These are phyloP conservation scores for Pleurotus cornucopiae DNA, from an alignment of 768 basidiomycete species.

Conservation along the genomic window DNA sequence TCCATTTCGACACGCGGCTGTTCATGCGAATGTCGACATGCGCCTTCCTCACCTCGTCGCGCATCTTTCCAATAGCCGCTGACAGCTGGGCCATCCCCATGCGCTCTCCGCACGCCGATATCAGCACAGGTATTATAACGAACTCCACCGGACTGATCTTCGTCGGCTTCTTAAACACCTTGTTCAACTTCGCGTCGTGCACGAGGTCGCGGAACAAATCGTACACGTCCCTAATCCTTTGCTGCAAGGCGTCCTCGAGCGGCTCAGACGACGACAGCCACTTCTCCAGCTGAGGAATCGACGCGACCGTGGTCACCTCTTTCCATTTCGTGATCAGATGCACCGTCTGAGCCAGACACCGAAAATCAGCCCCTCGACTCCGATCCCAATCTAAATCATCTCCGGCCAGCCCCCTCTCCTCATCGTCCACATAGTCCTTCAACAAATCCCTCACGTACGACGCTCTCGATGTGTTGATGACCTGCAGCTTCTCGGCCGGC, in stretches of 20 bases:
- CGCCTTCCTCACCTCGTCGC: slow-evolving; percentile 25
- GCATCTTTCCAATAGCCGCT: slow-evolving; percentile 33
- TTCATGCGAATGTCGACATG: slow-evolving; percentile 72
- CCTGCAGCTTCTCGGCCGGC: slow-evolving; percentile 54
- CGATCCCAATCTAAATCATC: slow-evolving; percentile 53
- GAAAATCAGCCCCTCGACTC: slow-evolving; percentile 51
- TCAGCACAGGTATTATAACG: slow-evolving; percentile 27
- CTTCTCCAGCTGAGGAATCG: slow-evolving; percentile 39
- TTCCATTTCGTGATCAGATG: slow-evolving; percentile 45
- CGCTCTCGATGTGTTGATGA: slow-evolving; percentile 53
- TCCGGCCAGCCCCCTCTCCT: slow-evolving; percentile 38
- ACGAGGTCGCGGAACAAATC: slow-evolving; percentile 23
- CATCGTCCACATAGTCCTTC: slow-evolving; percentile 4
- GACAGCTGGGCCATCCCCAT: slow-evolving; percentile 37
- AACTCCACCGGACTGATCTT: slow-evolving; percentile 56
- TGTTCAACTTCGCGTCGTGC: slow-evolving; percentile 17
- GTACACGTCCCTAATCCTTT: slow-evolving; percentile 37
- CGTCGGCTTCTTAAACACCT: slow-evolving; percentile 22
- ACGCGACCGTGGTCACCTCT: slow-evolving; percentile 18
- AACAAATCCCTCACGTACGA: slow-evolving; percentile 35
- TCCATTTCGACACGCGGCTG: slow-evolving; percentile 44
- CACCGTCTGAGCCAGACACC: slow-evolving; percentile 52
- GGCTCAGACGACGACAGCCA: slow-evolving; percentile 40
- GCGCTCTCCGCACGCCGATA: slow-evolving; percentile 27
- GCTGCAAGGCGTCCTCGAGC: slow-evolving; percentile 24